Evolutionary conservation across 352 stramenopile genomes (phyloP).

Genomic region (Phytophthora fragariae): DNA sequence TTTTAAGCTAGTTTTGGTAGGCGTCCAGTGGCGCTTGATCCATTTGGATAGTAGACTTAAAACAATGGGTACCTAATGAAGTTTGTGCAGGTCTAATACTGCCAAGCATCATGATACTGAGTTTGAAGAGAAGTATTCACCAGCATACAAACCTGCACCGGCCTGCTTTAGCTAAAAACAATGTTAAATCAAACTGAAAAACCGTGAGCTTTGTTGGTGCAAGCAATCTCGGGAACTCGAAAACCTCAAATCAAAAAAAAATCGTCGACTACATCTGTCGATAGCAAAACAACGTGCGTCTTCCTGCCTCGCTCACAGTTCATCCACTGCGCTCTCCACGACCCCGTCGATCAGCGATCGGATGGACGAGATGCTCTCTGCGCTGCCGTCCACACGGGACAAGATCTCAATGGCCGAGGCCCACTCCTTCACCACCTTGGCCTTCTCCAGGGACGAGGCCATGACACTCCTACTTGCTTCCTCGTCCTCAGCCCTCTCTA

Average conservation of each 20-base stretch:
- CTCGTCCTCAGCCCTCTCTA: background rate
- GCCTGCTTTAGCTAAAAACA: too few species aligned
- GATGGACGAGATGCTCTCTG: conserved; percentile 34
- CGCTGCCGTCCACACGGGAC: conserved; percentile 37
- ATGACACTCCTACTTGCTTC: background rate
- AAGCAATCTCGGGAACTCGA: background rate
- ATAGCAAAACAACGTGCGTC: background rate
- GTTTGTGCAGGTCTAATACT: too few species aligned
- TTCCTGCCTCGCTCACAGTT: conserved; percentile 19
- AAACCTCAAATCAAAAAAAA: conserved; percentile 7
- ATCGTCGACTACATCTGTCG: background rate
- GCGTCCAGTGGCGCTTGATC: too few species aligned
- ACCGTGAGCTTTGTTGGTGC: background rate
- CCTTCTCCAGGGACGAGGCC: conserved; percentile 30
- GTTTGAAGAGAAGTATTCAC: too few species aligned
- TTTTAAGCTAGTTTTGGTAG: too few species aligned
- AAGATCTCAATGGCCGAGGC: conserved; percentile 39
- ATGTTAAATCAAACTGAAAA: background rate
- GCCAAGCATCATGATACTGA: too few species aligned
- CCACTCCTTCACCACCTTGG: conserved; percentile 41
- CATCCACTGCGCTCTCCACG: conserved; percentile 24
- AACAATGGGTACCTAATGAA: too few species aligned
- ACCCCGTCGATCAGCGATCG: conserved; percentile 30
- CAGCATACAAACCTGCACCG: too few species aligned
- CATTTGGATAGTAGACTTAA: too few species aligned